A percentile compares a stretch with the other conserved stretches of the same genome.
These are phyloP conservation scores for Cajanus cajan DNA, from an alignment of 306 rosid genomes.

Conservation along the genomic window DNA sequence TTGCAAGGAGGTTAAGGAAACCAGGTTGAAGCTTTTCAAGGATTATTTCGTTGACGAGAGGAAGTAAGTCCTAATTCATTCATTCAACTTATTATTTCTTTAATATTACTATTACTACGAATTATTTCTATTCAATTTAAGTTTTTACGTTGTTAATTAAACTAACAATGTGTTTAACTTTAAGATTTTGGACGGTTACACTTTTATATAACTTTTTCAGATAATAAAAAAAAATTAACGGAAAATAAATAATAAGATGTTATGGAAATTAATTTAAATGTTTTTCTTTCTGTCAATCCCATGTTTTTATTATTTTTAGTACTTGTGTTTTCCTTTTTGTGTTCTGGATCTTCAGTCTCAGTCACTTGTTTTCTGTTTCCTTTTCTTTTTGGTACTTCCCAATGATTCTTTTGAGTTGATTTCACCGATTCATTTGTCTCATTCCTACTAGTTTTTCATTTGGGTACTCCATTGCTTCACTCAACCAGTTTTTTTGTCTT, in stretches of 20 bases:
- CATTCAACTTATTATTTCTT: too few species aligned
- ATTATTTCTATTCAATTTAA: too few species aligned
- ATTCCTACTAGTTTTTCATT: background rate
- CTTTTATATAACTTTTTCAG: too few species aligned
- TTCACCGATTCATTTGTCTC: background rate
- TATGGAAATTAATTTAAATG: too few species aligned
- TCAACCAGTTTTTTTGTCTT: background rate
- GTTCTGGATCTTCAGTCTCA: background rate
- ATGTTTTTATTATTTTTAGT: background rate
- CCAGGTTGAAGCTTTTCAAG: constrained; percentile 72
- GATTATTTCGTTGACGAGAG: constrained; percentile 83
- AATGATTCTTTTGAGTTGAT: background rate
- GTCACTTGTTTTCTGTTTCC: background rate
- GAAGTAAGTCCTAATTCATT: constrained; percentile 50
- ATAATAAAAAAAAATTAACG: too few species aligned
- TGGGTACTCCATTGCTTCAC: background rate
- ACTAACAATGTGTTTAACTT: too few species aligned
- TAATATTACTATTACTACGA: too few species aligned
- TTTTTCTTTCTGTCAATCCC: background rate
- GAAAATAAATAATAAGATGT: too few species aligned
- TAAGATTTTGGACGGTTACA: too few species aligned
- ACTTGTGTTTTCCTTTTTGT: background rate
- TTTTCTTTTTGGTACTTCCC: background rate
- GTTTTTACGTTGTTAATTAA: too few species aligned
- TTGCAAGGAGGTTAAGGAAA: constrained; percentile 80